Evolutionary conservation across 1,284 basidiomycete species (phyloP).

Genomic region (Coniferiporia sulphurascens): DNA sequence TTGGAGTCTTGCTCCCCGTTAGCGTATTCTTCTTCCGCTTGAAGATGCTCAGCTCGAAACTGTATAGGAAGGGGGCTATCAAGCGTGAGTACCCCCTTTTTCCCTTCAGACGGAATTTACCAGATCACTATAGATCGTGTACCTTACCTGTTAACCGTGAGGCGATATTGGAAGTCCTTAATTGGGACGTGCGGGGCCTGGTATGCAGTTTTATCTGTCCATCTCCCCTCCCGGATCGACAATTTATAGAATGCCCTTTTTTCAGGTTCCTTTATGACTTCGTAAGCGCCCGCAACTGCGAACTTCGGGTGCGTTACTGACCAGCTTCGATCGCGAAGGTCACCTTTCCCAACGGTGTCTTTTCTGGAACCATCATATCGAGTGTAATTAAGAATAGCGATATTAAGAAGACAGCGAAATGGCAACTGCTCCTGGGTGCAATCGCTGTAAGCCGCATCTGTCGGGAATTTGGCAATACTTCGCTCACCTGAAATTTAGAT

Average conservation of each 20-base stretch:
- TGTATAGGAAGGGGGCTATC: conserved; percentile 64
- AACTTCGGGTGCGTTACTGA: not conserved
- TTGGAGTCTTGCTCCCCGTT: conserved; percentile 65
- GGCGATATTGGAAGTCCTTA: conserved; percentile 63
- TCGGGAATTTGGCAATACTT: not conserved
- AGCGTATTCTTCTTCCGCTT: conserved; percentile 70
- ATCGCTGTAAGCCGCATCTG: conserved; percentile 35
- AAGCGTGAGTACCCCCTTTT: conserved; percentile 38
- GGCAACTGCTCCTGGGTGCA: conserved; percentile 63
- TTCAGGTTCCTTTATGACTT: conserved; percentile 72
- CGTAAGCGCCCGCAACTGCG: conserved; percentile 30
- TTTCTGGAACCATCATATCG: conserved; percentile 61
- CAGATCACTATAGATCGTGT: conserved; percentile 39
- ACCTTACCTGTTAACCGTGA: conserved; percentile 59
- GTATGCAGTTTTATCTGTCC: conserved; percentile 29
- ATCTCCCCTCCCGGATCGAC: not conserved
- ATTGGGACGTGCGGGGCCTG: conserved; percentile 72
- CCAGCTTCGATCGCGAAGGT: conserved; percentile 34
- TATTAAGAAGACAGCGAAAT: conserved; percentile 61
- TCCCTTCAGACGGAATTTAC: not conserved
- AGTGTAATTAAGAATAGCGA: conserved; percentile 50
- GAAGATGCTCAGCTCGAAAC: conserved; percentile 63
- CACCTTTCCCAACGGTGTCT: conserved; percentile 70
- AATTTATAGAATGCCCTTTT: not conserved
- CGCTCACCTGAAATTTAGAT: conserved; percentile 26